Percentiles rank a stretch among this genome's conserved stretches.
phyloP scores from a whole-genome alignment of 345 rosid genomes.

The Eucalyptus cloeziana region DNA sequence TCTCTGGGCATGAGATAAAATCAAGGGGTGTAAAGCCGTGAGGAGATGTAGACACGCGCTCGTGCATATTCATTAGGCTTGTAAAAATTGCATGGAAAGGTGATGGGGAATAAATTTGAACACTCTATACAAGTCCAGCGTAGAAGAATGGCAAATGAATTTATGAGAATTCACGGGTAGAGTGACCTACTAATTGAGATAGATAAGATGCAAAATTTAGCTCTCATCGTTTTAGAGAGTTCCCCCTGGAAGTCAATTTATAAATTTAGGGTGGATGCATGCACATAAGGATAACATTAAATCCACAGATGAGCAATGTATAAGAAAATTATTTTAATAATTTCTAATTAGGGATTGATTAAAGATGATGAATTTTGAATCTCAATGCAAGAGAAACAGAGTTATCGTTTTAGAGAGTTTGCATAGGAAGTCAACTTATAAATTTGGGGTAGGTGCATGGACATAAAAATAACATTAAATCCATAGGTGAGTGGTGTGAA shows the following conservation, averaged over 20 bases:
- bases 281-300: not conserved
- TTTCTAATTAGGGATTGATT: not conserved
- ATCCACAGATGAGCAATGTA: not conserved
- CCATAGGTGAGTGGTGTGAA: not conserved
- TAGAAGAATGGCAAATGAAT: not conserved
- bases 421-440: not conserved
- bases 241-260: not conserved
- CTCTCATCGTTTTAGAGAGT: not conserved
- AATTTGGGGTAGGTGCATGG: not conserved
- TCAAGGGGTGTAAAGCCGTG: no score
- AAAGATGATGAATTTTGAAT: not conserved
- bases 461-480: not conserved
- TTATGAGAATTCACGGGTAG: not conserved
- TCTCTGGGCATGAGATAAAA: no score
- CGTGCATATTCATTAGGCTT: no score
- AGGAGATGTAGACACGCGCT: no score
- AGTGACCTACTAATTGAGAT: not conserved
- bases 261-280: not conserved
- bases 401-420: not conserved
- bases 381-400: not conserved
- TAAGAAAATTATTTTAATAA: not conserved
- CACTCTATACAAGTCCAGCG: not conserved
- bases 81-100: no score
- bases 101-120: no score
- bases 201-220: not conserved